Percentiles rank a stretch among this genome's conserved stretches.
Evolutionary conservation across 352 stramenopile genomes (phyloP).

Genomic region (Stephanocyclus meneghinianus): DNA sequence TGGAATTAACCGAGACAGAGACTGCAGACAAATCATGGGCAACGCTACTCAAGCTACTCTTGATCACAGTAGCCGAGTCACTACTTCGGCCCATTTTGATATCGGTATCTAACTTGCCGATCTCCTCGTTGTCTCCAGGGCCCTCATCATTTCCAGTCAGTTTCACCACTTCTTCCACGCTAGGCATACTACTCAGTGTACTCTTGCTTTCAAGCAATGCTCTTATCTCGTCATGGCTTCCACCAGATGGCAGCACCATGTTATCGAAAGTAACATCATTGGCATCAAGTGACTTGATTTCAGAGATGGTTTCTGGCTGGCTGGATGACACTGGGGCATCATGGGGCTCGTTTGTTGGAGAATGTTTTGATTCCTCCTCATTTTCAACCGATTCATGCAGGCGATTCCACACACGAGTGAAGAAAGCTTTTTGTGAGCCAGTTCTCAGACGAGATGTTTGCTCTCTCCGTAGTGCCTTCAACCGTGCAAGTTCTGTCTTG

Average conservation of each 20-base stretch:
- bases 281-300: not conserved
- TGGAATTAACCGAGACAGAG: slow-evolving; percentile 11
- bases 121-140: slow-evolving; percentile 15
- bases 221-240: slow-evolving; percentile 40
- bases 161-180: slow-evolving; percentile 42
- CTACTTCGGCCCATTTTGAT: slow-evolving; percentile 14
- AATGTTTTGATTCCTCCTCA: not conserved
- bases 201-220: slow-evolving; percentile 51
- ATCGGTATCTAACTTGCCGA: slow-evolving; percentile 7
- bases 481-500: slow-evolving; percentile 58
- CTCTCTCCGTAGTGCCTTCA: slow-evolving; percentile 80
- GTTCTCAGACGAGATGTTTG: slow-evolving; percentile 74
- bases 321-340: not conserved
- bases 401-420: slow-evolving; percentile 73
- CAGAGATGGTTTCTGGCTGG: not conserved
- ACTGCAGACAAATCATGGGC: slow-evolving; percentile 42
- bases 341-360: not conserved
- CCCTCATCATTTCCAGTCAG: slow-evolving; percentile 1
- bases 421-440: slow-evolving; percentile 83
- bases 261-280: slow-evolving; percentile 3
- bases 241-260: slow-evolving; percentile 17
- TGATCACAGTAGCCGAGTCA: slow-evolving; percentile 33
- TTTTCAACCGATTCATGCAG: slow-evolving; percentile 55
- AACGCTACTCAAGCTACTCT: slow-evolving; percentile 52
- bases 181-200: slow-evolving; percentile 50